phyloP scores from a whole-genome alignment of 225 moss, liverwort and hornwort species.

The Neckera pumila region DNA sequence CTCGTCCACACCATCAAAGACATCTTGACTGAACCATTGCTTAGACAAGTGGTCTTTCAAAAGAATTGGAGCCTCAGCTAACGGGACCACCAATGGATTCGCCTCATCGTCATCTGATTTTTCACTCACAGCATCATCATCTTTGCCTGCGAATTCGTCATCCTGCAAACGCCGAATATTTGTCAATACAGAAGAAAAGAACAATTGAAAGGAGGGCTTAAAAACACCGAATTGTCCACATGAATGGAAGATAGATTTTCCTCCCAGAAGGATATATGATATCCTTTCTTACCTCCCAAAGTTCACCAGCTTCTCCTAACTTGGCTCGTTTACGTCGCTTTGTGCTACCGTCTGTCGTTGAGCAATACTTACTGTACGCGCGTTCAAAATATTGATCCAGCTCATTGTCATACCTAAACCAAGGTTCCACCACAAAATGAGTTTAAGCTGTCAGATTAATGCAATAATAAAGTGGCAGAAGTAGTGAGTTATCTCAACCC shows the following conservation, averaged over 20 bases:
- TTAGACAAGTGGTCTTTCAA: conserved; percentile 57
- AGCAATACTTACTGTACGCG: conserved; percentile 79
- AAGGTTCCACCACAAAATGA: neutral
- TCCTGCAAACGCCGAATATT: conserved; percentile 33
- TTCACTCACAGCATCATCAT: conserved; percentile 17
- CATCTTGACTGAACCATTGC: conserved; percentile 96
- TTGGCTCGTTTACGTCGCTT: conserved; percentile 84
- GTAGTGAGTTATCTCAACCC: neutral
- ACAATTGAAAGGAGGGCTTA: neutral
- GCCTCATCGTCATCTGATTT: conserved; percentile 39
- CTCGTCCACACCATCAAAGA: conserved; percentile 65
- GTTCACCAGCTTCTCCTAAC: conserved; percentile 69
- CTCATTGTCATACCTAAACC: conserved; percentile 68
- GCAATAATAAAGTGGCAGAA: neutral
- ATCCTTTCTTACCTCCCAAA: conserved; percentile 62
- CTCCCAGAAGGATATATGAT: neutral
- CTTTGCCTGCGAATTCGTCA: conserved; percentile 23
- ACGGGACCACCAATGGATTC: conserved; percentile 77
- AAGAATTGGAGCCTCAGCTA: conserved; percentile 38
- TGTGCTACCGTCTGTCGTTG: conserved; percentile 88
- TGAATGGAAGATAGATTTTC: neutral
- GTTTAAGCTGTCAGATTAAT: neutral
- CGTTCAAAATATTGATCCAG: conserved; percentile 89
- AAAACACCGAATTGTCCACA: neutral
- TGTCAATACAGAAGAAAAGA: neutral